Evolutionary conservation across 495 filamentous ascomycete genomes (phyloP).

Genomic region (Neurospora hispaniola): DNA sequence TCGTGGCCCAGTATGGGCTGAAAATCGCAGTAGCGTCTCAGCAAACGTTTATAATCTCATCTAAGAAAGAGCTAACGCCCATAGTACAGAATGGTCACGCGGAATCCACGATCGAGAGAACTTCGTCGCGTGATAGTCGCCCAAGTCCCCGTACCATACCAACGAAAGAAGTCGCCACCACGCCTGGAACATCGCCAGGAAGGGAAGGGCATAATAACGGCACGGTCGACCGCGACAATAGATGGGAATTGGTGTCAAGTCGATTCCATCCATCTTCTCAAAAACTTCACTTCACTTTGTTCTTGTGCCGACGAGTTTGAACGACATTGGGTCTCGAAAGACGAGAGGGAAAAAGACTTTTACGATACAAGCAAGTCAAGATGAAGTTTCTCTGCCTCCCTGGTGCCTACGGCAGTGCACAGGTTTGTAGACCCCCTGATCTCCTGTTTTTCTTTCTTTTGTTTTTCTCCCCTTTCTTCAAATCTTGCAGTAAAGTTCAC

Average conservation of each 20-base stretch:
- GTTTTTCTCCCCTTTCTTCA: background rate
- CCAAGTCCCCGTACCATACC: background rate
- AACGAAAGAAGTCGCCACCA: background rate
- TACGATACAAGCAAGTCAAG: background rate
- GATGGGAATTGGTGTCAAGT: background rate
- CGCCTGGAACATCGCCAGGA: background rate
- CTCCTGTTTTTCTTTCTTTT: background rate
- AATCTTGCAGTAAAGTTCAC: background rate
- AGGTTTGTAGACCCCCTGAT: conserved; percentile 13
- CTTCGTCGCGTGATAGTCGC: background rate
- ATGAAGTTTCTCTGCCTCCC: conserved; percentile 23
- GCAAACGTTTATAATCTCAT: background rate
- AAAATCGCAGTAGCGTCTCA: background rate
- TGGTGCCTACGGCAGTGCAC: conserved; percentile 34
- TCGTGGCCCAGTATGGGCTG: background rate
- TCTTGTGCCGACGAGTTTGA: background rate
- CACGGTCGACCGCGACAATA: background rate
- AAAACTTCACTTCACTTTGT: background rate
- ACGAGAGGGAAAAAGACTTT: conserved; percentile 2
- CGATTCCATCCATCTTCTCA: background rate
- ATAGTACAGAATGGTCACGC: background rate
- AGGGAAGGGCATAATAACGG: background rate
- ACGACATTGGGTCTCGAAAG: background rate
- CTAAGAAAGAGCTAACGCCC: background rate
- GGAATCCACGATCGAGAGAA: background rate